Percentiles rank a stretch among this genome's conserved stretches.
phyloP scores from a whole-genome alignment of 2,329 filamentous ascomycete species.

The Calonectria pauciramosa region DNA sequence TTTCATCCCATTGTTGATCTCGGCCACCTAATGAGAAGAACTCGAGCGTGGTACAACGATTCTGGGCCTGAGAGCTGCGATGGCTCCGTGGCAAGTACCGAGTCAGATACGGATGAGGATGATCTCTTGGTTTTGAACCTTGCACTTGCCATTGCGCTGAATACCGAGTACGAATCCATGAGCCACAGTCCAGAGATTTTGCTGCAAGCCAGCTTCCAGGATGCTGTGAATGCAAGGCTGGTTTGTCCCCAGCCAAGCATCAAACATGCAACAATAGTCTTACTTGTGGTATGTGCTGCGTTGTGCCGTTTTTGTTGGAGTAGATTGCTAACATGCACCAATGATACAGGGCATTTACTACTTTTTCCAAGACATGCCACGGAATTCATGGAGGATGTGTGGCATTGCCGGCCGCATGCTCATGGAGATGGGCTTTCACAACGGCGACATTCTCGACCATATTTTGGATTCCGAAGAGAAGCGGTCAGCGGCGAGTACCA shows the following conservation, averaged over 20 bases:
- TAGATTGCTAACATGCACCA: not conserved
- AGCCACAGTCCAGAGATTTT: not conserved
- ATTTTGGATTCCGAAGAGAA: conserved; percentile 7
- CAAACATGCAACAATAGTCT: not conserved
- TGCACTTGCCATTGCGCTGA: not conserved
- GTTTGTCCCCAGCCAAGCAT: conserved; percentile 3
- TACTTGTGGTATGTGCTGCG: not conserved
- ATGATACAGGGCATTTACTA: conserved; percentile 35
- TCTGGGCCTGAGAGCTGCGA: not conserved
- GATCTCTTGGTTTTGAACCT: conserved; percentile 7
- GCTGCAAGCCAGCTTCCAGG: conserved; percentile 3
- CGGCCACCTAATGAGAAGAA: not conserved
- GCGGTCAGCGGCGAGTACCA: not conserved
- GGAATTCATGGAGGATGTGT: conserved; percentile 46
- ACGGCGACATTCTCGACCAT: conserved; percentile 41
- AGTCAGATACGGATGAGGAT: not conserved
- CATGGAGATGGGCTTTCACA: conserved; percentile 47
- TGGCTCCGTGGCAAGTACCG: not conserved
- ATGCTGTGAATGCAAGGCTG: not conserved
- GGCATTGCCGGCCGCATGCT: conserved; percentile 43
- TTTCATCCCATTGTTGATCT: not conserved
- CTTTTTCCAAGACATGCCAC: conserved; percentile 42
- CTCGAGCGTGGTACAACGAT: not conserved
- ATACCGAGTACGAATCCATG: not conserved
- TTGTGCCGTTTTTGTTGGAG: not conserved